Conservation (phyloP, 345 rosid species). For the Fremontodendron californicum region DNA sequence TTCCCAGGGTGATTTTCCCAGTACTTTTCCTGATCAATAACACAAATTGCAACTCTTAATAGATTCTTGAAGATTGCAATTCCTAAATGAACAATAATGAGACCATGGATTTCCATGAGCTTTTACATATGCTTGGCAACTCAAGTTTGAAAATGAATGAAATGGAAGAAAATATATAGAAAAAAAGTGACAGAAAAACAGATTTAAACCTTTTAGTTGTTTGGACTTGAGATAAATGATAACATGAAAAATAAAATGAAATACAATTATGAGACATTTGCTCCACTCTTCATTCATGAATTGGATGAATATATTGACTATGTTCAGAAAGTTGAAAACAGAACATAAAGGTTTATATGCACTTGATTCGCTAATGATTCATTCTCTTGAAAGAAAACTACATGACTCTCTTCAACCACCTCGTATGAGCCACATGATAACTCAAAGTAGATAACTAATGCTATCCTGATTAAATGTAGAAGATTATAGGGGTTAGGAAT, state of each 20-base stretch:
- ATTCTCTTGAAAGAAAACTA: not conserved
- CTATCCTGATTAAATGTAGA: not conserved
- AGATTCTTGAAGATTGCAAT: not conserved
- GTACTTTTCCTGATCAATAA: slow-evolving; percentile 63
- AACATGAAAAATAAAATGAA: not conserved
- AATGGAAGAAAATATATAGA: not conserved
- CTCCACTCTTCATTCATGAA: not conserved
- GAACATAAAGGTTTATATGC: not conserved
- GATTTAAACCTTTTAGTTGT: not conserved
- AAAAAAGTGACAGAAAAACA: not conserved
- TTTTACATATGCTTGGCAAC: not conserved
- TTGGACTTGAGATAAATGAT: not conserved
- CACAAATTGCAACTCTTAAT: slow-evolving; percentile 1
- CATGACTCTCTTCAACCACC: not conserved
- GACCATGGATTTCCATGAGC: not conserved
- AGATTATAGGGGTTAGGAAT: too few relatives aligned
- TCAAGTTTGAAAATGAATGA: not conserved
- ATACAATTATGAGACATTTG: not conserved
- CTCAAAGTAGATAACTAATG: not conserved
- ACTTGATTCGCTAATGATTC: not conserved
- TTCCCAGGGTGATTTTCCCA: slow-evolving; percentile 95
- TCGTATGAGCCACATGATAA: not conserved
- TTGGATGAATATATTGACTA: not conserved
- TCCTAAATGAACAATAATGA: not conserved
- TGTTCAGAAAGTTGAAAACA: not conserved